These are phyloP conservation scores for Talaromyces sp. DNA, from an alignment of 2,329 filamentous ascomycete species.

Conservation along the genomic window DNA sequence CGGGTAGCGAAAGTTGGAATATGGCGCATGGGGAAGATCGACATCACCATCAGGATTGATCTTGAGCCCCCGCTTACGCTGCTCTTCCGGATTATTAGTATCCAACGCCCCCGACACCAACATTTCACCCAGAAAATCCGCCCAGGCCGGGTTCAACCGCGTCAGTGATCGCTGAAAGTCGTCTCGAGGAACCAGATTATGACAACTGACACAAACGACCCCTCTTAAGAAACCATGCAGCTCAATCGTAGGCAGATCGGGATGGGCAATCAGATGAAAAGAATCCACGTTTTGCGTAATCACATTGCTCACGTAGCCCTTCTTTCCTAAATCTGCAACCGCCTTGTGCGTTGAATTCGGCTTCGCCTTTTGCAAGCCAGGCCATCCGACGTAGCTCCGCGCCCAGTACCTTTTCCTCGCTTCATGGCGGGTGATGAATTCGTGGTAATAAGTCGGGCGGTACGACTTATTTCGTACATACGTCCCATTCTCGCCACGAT, in stretches of 20 bases:
- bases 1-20: constrained; percentile 86
- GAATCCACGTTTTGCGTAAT: constrained; percentile 98
- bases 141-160: constrained; percentile 81
- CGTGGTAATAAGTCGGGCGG: constrained; percentile 86
- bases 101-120: constrained; percentile 71
- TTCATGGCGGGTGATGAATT: constrained; percentile 79
- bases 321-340: constrained; percentile 65
- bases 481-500: constrained; percentile 82
- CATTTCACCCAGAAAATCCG: constrained; percentile 68
- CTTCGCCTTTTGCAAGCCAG: constrained; percentile 69
- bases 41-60: constrained; percentile 95
- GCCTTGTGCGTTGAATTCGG: constrained; percentile 80
- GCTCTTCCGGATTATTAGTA: constrained; percentile 71
- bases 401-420: constrained; percentile 94
- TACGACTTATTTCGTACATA: constrained; percentile 90
- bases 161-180: constrained; percentile 74
- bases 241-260: constrained; percentile 70
- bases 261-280: constrained; percentile 78
- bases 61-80: constrained; percentile 66
- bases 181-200: constrained; percentile 65
- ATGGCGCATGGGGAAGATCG: constrained; percentile 80
- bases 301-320: constrained; percentile 71
- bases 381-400: constrained; percentile 89
- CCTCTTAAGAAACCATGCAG: constrained; percentile 86
- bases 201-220: constrained; percentile 77